phyloP scores from a whole-genome alignment of 2,329 filamentous ascomycete species.

The Epicoccum sorghinum region DNA sequence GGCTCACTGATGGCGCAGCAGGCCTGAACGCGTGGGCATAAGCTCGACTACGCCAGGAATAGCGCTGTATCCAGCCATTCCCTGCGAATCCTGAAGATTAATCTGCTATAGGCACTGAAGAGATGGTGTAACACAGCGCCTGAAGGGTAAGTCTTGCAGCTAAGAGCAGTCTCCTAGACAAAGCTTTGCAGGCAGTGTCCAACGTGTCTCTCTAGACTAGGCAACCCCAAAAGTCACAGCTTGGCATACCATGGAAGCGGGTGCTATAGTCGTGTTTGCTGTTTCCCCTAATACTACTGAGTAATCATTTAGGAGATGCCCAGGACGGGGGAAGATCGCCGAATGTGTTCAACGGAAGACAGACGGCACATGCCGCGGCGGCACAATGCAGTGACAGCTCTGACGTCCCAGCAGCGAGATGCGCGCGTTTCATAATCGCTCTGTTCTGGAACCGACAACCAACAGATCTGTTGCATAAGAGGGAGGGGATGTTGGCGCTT shows the following conservation, averaged over 20 bases:
- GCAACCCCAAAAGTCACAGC: no score
- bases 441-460: background rate
- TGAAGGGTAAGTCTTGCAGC: no score
- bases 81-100: background rate
- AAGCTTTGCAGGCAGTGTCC: no score
- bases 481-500: background rate
- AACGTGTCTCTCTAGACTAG: no score
- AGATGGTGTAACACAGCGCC: no score
- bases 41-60: background rate
- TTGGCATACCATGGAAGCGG: background rate
- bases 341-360: slow-evolving; percentile 9
- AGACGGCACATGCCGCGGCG: slow-evolving; percentile 14
- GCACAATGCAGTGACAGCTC: slow-evolving; percentile 19
- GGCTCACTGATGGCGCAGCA: background rate
- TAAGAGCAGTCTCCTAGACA: background rate
- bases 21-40: background rate
- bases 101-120: no score
- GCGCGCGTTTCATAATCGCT: slow-evolving; percentile 7
- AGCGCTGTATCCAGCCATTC: background rate
- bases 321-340: background rate
- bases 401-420: slow-evolving; percentile 20
- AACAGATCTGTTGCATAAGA: background rate
- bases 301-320: background rate
- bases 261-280: background rate
- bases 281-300: slow-evolving; percentile 6